Conservation (phyloP, 2,329 filamentous ascomycete species). For the Paecilomyces sp. region DNA sequence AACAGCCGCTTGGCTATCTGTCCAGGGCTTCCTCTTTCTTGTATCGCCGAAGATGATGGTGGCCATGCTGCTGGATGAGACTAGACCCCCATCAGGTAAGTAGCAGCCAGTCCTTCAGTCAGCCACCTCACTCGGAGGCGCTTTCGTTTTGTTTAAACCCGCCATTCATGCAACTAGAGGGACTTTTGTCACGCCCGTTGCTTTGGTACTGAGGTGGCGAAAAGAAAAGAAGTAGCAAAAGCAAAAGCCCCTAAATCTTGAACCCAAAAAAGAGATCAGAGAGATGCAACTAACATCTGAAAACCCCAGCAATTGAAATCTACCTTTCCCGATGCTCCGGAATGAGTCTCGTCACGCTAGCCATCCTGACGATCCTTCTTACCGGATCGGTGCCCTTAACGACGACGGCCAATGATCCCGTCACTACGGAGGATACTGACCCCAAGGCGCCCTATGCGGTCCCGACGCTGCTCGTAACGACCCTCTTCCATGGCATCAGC, state of each 20-base stretch:
- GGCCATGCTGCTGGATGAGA: conserved; percentile 51
- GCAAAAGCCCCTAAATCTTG: not conserved
- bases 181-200: not conserved
- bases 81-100: conserved; percentile 49
- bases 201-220: too few relatives aligned
- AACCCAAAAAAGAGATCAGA: not conserved
- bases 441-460: conserved; percentile 56
- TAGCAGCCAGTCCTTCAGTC: not conserved
- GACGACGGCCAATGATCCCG: conserved; percentile 35
- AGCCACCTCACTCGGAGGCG: not conserved
- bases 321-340: conserved; percentile 70
- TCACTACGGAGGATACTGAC: conserved; percentile 36
- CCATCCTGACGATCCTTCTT: conserved; percentile 57
- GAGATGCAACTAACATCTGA: conserved; percentile 5
- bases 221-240: too few relatives aligned
- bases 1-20: conserved; percentile 36
- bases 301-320: conserved; percentile 51
- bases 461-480: conserved; percentile 60
- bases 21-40: conserved; percentile 49
- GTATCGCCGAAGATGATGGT: conserved; percentile 55
- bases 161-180: too few relatives aligned
- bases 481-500: conserved; percentile 55
- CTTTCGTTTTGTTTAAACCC: too few relatives aligned
- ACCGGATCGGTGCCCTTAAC: conserved; percentile 64
- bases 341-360: conserved; percentile 59